Percentiles rank a stretch among this genome's conserved stretches.
Evolutionary conservation across 2,329 filamentous ascomycete species (phyloP).

Genomic region (Sclerotinia subarctica): DNA sequence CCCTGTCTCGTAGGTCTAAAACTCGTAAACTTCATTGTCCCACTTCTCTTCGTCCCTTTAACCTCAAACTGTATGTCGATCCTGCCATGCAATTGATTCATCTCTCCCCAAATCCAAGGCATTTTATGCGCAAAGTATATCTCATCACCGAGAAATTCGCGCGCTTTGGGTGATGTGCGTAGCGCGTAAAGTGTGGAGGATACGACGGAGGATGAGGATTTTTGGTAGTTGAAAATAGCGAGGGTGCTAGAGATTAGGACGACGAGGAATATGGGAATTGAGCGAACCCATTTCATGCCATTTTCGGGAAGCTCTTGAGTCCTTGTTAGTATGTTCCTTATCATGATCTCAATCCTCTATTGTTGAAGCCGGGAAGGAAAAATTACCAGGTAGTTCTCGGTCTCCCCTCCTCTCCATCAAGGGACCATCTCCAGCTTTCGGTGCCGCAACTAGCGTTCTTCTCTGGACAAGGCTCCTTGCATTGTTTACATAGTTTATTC

Average conservation of each 20-base stretch:
- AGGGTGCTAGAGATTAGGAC: conserved; percentile 69
- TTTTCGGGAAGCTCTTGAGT: conserved; percentile 32
- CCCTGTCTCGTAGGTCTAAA: conserved; percentile 59
- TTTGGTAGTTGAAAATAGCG: conserved; percentile 99
- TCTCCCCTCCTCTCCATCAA: conserved; percentile 63
- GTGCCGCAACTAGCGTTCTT: conserved; percentile 53
- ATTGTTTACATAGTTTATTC: conserved; percentile 22
- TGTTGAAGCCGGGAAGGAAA: conserved; percentile 22
- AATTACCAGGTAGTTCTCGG: conserved; percentile 61
- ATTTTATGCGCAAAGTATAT: conserved; percentile 77
- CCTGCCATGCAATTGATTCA: conserved; percentile 89
- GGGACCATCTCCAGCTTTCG: conserved; percentile 58
- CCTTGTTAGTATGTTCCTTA: background rate
- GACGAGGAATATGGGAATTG: conserved; percentile 75
- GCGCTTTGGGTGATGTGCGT: conserved; percentile 71
- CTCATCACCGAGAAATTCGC: conserved; percentile 79
- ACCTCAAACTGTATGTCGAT: conserved; percentile 88
- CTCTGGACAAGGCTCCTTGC: conserved; percentile 35
- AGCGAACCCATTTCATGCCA: conserved; percentile 60
- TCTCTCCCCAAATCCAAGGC: conserved; percentile 79
- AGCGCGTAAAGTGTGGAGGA: conserved; percentile 87
- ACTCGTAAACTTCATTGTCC: conserved; percentile 78
- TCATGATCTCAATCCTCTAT: background rate
- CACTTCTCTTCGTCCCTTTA: conserved; percentile 69
- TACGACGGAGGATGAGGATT: conserved; percentile 82